phyloP scores from a whole-genome alignment of 2,329 filamentous ascomycete genomes.

The Aspergillus floridensis region DNA sequence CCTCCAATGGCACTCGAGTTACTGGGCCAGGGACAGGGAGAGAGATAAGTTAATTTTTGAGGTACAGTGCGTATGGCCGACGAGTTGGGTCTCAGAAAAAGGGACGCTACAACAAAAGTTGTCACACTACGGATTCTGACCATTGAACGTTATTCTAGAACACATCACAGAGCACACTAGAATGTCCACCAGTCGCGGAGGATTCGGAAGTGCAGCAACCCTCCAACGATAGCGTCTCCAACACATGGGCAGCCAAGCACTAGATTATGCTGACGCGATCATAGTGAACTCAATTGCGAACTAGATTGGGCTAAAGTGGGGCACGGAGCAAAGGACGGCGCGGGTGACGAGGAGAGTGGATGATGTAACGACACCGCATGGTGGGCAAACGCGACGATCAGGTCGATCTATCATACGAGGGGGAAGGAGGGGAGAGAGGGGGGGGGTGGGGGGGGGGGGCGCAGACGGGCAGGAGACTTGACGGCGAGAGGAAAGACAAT shows the following conservation, averaged over 20 bases:
- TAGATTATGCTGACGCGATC: neutral
- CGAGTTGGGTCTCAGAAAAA: neutral
- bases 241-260: neutral
- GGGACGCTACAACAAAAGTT: neutral
- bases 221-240: neutral
- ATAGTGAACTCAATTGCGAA: constrained; percentile 5
- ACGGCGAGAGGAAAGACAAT: neutral
- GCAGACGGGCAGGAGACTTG: neutral
- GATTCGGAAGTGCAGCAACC: neutral
- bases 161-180: neutral
- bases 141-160: neutral
- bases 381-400: constrained; percentile 3
- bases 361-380: neutral
- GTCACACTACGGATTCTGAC: neutral
- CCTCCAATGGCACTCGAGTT: too few relatives aligned
- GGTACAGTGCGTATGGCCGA: too few relatives aligned
- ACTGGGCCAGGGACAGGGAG: too few relatives aligned
- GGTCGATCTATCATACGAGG: neutral
- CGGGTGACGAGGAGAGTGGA: neutral
- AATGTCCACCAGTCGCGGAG: neutral
- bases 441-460: too few relatives aligned
- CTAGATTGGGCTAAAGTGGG: neutral
- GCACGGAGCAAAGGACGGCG: neutral
- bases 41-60: too few relatives aligned
- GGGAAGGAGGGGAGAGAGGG: neutral